A percentile compares a stretch with the other conserved stretches of the same genome.
These are phyloP conservation scores for Raddia distichophylla DNA, from an alignment of 176 grass and related monocot genomes.

Conservation along the genomic window DNA sequence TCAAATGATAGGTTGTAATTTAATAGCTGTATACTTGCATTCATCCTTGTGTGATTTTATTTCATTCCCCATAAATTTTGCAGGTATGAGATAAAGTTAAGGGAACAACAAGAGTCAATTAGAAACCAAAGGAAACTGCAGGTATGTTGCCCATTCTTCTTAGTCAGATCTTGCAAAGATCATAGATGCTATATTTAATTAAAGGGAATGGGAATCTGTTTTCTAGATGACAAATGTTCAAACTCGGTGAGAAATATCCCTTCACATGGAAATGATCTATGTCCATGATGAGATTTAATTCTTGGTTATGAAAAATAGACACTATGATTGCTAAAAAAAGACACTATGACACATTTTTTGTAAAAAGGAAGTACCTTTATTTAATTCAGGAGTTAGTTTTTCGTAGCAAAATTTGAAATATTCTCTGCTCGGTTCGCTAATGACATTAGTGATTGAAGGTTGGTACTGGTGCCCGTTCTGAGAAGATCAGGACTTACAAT, in stretches of 20 bases:
- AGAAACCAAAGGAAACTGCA: slow-evolving; percentile 91
- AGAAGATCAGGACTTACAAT: slow-evolving; percentile 98
- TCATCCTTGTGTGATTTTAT: slow-evolving; percentile 22
- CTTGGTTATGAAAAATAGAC: neutral
- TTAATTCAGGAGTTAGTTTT: neutral
- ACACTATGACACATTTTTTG: slow-evolving; percentile 8
- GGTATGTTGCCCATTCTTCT: slow-evolving; percentile 50
- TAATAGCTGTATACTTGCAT: neutral
- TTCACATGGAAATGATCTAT: neutral
- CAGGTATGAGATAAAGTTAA: slow-evolving; percentile 93
- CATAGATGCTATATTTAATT: neutral
- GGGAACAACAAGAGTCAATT: slow-evolving; percentile 88
- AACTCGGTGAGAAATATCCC: neutral
- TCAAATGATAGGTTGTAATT: slow-evolving; percentile 28
- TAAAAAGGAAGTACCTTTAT: slow-evolving; percentile 10
- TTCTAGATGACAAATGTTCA: slow-evolving; percentile 23
- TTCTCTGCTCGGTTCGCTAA: slow-evolving; percentile 5
- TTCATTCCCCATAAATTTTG: slow-evolving; percentile 39
- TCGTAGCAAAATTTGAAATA: neutral
- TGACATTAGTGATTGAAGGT: slow-evolving; percentile 65
- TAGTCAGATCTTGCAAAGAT: slow-evolving; percentile 3
- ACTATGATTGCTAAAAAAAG: neutral
- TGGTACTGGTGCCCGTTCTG: slow-evolving; percentile 84
- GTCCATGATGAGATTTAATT: neutral
- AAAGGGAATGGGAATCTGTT: slow-evolving; percentile 12